A percentile compares a stretch with the other conserved stretches of the same genome.
Conservation (phyloP, 306 rosid genomes). For the Crotalaria pallida region DNA sequence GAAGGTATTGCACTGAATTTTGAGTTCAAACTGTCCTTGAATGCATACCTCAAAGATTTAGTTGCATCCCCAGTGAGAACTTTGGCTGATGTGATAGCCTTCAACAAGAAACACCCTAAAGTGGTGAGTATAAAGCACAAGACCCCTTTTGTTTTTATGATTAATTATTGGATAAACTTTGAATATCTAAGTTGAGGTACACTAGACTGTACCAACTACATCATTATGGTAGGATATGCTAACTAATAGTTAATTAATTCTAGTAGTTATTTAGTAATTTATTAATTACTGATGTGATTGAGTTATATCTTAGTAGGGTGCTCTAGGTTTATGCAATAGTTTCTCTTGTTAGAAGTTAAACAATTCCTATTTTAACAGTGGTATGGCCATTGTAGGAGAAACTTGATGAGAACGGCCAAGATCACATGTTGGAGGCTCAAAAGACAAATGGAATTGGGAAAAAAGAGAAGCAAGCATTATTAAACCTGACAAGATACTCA, state of each 20-base stretch:
- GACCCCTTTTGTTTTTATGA: not conserved
- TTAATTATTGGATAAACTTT: too few species aligned
- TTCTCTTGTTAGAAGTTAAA: too few species aligned
- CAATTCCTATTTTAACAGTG: too few species aligned
- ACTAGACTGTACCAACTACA: too few species aligned
- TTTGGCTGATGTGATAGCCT: slow-evolving; percentile 46
- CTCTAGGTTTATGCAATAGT: too few species aligned
- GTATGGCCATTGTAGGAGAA: slow-evolving; percentile 30
- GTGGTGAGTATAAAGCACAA: slow-evolving; percentile 22
- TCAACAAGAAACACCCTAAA: slow-evolving; percentile 37
- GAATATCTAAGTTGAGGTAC: too few species aligned
- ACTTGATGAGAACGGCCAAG: slow-evolving; percentile 30
- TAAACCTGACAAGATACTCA: slow-evolving; percentile 13
- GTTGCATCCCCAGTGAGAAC: slow-evolving; percentile 42
- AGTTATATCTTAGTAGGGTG: too few species aligned
- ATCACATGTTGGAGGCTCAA: slow-evolving; percentile 23
- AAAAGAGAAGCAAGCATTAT: slow-evolving; percentile 12
- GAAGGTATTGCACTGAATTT: slow-evolving; percentile 32
- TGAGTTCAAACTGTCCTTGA: slow-evolving; percentile 52
- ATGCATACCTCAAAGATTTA: slow-evolving; percentile 39
- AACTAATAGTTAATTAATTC: too few species aligned
- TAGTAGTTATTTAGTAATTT: too few species aligned
- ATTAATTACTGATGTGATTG: not conserved
- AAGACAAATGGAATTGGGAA: slow-evolving; percentile 27
- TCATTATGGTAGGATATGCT: too few species aligned